Percentiles rank a stretch among this genome's conserved stretches.
These are phyloP conservation scores for Glebionis coronaria DNA, from an alignment of 129 eudicot species.

Conservation along the genomic window DNA sequence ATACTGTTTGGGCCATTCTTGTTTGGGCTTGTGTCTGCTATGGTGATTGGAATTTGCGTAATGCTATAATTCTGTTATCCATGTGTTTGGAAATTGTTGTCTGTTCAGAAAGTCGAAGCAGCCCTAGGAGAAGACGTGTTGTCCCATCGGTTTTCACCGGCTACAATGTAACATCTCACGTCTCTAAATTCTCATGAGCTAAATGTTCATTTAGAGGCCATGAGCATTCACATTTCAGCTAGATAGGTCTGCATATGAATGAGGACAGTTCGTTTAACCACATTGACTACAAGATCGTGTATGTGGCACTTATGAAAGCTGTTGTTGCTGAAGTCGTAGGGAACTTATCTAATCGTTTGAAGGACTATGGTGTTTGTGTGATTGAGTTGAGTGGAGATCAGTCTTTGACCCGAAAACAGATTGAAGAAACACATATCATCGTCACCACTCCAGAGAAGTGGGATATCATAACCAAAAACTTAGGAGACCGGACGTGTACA, in stretches of 20 bases:
- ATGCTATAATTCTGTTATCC: constrained; percentile 61
- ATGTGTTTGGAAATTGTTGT: constrained; percentile 84
- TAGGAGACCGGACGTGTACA: constrained; percentile 86
- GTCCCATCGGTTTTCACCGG: constrained; percentile 85
- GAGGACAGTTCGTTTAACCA: constrained; percentile 70
- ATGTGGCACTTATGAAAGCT: constrained; percentile 97
- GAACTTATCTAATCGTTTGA: constrained; percentile 68
- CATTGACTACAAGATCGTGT: constrained; percentile 79
- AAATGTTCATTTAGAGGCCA: constrained; percentile 30
- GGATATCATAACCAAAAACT: constrained; percentile 95
- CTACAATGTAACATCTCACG: constrained; percentile 70
- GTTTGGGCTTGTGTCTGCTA: constrained; percentile 62
- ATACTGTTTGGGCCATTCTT: constrained; percentile 71
- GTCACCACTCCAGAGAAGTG: constrained; percentile 98
- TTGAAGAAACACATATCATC: constrained; percentile 79
- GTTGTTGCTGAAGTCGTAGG: constrained; percentile 96
- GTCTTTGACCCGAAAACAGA: too few species aligned
- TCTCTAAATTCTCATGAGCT: constrained; percentile 47
- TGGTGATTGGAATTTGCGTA: constrained; percentile 69
- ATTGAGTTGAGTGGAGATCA: constrained; percentile 98
- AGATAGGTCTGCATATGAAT: constrained; percentile 61
- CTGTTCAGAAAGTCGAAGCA: constrained; percentile 49
- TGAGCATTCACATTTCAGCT: constrained; percentile 33
- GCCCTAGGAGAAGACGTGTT: constrained; percentile 55
- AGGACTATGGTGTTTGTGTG: constrained; percentile 69